phyloP scores from a whole-genome alignment of 108 stramenopile genomes.

The Skeletonema marinoi region DNA sequence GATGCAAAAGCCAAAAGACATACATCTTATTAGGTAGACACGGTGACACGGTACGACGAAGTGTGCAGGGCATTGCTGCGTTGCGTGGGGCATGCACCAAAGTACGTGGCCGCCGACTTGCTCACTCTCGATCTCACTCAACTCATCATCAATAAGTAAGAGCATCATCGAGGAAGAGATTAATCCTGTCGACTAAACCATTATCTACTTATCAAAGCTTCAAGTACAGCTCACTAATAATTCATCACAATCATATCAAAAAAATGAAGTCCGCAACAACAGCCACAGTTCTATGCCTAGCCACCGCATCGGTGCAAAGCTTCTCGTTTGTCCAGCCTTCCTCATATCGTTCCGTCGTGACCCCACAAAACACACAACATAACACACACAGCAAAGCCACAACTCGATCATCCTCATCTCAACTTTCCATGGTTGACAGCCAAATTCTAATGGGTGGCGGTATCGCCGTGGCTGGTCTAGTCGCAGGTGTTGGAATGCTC shows the following conservation, averaged over 20 bases:
- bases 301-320: slow-evolving; percentile 3
- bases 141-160: too few relatives aligned
- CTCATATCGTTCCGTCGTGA: neutral
- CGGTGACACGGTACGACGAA: too few relatives aligned
- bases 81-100: too few relatives aligned
- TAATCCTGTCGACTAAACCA: neutral
- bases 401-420: slow-evolving; percentile 9
- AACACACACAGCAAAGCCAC: neutral
- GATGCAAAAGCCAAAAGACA: too few relatives aligned
- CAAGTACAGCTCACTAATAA: too few relatives aligned
- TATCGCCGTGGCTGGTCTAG: slow-evolving; percentile 72
- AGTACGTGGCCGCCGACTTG: too few relatives aligned
- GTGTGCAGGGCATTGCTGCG: too few relatives aligned
- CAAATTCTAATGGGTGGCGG: slow-evolving; percentile 64
- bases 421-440: slow-evolving; percentile 40
- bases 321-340: slow-evolving; percentile 2
- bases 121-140: too few relatives aligned
- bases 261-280: neutral
- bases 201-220: neutral
- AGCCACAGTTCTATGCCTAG: neutral
- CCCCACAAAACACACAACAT: neutral
- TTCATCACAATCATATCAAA: neutral
- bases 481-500: slow-evolving; percentile 73
- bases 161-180: neutral
- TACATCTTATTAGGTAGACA: too few relatives aligned